A percentile compares a stretch with the other conserved stretches of the same genome.
phyloP scores from a whole-genome alignment of 805 yeast species.

The Ogataea nakhonphanomensis region DNA sequence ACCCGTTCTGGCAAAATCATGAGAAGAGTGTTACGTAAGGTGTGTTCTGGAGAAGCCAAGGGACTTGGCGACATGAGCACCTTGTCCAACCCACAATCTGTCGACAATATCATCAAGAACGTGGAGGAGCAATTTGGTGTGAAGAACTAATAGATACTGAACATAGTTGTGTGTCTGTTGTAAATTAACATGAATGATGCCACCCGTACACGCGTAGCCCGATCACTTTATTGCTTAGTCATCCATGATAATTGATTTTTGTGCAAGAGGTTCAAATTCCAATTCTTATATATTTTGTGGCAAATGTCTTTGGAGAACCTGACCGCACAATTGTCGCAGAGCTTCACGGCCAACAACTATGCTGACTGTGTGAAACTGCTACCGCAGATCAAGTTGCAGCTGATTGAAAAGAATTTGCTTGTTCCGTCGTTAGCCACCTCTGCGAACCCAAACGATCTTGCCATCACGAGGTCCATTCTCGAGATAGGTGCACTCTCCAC shows the following conservation, averaged over 20 bases:
- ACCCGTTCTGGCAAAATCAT: constrained; percentile 98
- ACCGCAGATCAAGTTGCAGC: constrained; percentile 71
- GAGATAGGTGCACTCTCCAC: constrained; percentile 87
- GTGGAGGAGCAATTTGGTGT: constrained; percentile 48
- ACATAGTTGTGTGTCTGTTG: constrained; percentile 1
- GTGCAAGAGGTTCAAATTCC: too few relatives aligned
- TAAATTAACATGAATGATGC: not conserved
- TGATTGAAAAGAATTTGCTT: constrained; percentile 72
- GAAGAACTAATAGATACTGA: constrained; percentile 25
- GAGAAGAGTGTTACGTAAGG: constrained; percentile 95
- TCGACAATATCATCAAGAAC: constrained; percentile 67
- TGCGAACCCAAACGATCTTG: constrained; percentile 58
- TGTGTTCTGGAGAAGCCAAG: constrained; percentile 87
- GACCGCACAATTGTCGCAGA: constrained; percentile 62
- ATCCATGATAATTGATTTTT: too few relatives aligned
- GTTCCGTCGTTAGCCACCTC: constrained; percentile 51
- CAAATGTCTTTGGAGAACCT: constrained; percentile 62
- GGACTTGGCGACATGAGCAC: constrained; percentile 92
- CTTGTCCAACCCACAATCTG: constrained; percentile 80
- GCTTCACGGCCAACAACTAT: constrained; percentile 63
- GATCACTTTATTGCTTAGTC: too few relatives aligned
- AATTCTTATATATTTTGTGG: constrained; percentile 1
- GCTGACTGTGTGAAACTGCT: constrained; percentile 56
- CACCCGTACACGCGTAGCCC: too few relatives aligned
- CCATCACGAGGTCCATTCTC: constrained; percentile 74